Evolutionary conservation across 1,284 basidiomycete species (phyloP), one percentile per base, ranked within the genome.

Genomic region (Pseudozyma tsukubaensis): DNA sequence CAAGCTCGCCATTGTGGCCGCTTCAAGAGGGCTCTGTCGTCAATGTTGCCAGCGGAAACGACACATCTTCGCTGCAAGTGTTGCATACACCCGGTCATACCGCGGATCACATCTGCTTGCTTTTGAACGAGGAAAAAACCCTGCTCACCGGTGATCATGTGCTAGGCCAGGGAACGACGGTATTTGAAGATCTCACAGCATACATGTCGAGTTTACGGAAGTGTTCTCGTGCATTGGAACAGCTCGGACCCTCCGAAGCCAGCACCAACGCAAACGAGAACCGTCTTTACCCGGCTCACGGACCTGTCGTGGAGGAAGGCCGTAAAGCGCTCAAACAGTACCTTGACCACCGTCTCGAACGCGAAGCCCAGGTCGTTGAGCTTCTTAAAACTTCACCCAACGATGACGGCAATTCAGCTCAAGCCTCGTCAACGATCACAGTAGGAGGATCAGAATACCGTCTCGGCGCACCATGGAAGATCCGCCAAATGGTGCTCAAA

Each of bases 31-130:
- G 62, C 6, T 80, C 63, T 32, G 42, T 67, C 32, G 61, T 66
- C 29, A 58, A 50, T n/a, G 57, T 50, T 37, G 52, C 42, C 10
- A 49, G 47, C 37, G 45, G 40, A 10, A 47, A 51, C 35, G 53
- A 73, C 0, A 44, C 62, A 14, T 58, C 76, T 4, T 63, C 78
- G 7, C 55, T 85, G 14, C 87, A 87, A 29, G 89, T 96, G 16
- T 77, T 97, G 0, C 91, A 93, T 81, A 92, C 94, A 0, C 96
- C 95, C 0, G 96, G 95, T 0, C 96, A 98, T 82, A 97, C 95
- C 0, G 82, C 87, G 39, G 95, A 98, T 84, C 95, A 93, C 7
- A 89, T 96, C 76, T 91, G 88, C 54, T 56, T 84, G 7, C 40
- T 82, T n/a, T 56, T 82, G 16, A 47, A 62, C 36, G 72, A 81